phyloP scores from a whole-genome alignment of 305 asterid genomes.

The Euphrasia arctica region DNA sequence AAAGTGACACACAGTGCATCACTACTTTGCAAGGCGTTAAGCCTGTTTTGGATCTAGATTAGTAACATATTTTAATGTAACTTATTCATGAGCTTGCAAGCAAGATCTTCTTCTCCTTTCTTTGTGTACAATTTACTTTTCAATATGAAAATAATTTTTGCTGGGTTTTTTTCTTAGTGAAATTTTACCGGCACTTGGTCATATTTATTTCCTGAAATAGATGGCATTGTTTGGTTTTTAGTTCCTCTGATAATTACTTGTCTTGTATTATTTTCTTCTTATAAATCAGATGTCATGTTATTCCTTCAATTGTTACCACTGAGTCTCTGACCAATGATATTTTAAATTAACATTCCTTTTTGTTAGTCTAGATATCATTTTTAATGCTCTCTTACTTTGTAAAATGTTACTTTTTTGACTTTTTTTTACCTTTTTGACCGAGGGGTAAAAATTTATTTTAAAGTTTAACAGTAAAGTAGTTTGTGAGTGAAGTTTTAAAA shows the following conservation, averaged over 20 bases:
- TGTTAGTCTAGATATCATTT: not conserved
- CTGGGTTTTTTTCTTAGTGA: not conserved
- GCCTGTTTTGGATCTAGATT: not conserved
- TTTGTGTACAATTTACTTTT: not conserved
- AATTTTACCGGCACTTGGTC: not conserved
- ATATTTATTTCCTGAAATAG: not conserved
- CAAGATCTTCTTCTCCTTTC: not conserved
- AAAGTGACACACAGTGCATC: slow-evolving; percentile 7
- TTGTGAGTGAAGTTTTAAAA: no score
- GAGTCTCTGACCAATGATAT: slow-evolving; percentile 3
- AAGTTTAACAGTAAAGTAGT: no score
- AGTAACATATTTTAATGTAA: not conserved
- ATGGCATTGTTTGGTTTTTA: slow-evolving; percentile 1
- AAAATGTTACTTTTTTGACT: not conserved
- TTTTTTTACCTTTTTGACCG: not conserved
- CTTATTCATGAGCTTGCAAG: not conserved
- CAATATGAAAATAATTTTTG: not conserved
- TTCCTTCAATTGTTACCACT: not conserved
- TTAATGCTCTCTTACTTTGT: not conserved
- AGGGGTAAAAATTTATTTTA: no score
- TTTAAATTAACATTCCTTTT: not conserved
- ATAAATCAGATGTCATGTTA: slow-evolving; percentile 11
- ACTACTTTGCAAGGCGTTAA: not conserved
- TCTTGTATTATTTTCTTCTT: not conserved
- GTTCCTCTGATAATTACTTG: not conserved